Evolutionary conservation across 1,284 basidiomycete species (phyloP), one percentile per base, ranked within the genome.

Genomic region (Ceratobasidium sp.): DNA sequence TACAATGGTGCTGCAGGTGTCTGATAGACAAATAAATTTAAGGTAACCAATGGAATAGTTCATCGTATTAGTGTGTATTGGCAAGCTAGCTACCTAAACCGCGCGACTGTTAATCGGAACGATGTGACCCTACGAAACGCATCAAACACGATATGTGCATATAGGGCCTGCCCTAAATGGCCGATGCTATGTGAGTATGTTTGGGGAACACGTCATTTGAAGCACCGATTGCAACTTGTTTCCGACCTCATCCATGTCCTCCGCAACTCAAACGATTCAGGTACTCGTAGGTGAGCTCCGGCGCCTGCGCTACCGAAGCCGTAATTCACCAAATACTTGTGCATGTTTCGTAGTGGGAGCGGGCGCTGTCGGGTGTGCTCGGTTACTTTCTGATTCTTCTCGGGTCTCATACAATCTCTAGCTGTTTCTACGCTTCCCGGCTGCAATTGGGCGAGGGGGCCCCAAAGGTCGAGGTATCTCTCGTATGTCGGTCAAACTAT

Each of bases 401-500:
- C 1, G 33, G 38, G 30, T 30, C 59, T 61, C 11, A 36, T 11
- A 9, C 36, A 14, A 44, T 49, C 23, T 18, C 30, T 38, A 69
- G 66, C 2, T 79, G 79, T 61, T 83, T 83, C 74, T 83, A 83
- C 73, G 82, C 79, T 33, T 80, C 80, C n/a, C 75, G 80, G n/a
- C 73, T 81, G 21, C 79, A 80, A 62, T 74, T 58, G 12, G 72
- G 53, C 12, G 23, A 38, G 12, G 46, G 33, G 3, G 44, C 76
- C 11, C 76, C 77, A 5, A 30, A 73, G 14, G 77, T 81, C 28
- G 74, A 77, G 7, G 82, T 83, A 16, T 81, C 81, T 11, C 78
- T 83, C 16, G 80, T 82, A 4, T 82, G 81, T 67, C 80, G 82
- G 2, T 83, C 82, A 21, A 83, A 83, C 77, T 83, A 82, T 75